Evolutionary conservation across 139 green algal genomes (phyloP).

Genomic region (Picochlorum sp.): DNA sequence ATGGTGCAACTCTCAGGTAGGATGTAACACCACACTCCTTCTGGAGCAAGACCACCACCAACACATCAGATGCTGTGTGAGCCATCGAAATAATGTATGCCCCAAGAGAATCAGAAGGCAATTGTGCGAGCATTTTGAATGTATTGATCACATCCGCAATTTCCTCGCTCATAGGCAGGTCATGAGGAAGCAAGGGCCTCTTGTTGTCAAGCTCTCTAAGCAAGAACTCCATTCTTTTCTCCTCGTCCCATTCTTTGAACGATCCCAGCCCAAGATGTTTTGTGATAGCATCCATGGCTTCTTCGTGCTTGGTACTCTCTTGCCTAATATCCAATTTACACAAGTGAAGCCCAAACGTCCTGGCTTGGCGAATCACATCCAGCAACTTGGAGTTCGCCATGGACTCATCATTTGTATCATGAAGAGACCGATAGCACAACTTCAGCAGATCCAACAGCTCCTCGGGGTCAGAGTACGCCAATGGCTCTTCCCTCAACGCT

Average conservation of each 20-base stretch:
- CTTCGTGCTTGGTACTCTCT: slow-evolving; percentile 50
- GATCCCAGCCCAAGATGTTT: slow-evolving; percentile 61
- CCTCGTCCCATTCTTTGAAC: slow-evolving; percentile 85
- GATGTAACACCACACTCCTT: slow-evolving; percentile 29
- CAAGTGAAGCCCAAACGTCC: slow-evolving; percentile 55
- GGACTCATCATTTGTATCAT: slow-evolving; percentile 44
- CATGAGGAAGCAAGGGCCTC: slow-evolving; percentile 75
- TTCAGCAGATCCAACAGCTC: slow-evolving; percentile 49
- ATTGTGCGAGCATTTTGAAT: slow-evolving; percentile 49
- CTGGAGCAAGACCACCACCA: slow-evolving; percentile 92
- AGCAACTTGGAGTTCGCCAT: slow-evolving; percentile 60
- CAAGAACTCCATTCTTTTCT: slow-evolving; percentile 70
- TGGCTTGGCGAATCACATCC: slow-evolving; percentile 58
- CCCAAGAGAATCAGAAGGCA: slow-evolving; percentile 58
- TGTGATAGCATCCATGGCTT: slow-evolving; percentile 85
- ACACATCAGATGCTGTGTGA: slow-evolving; percentile 73
- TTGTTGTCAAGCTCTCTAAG: slow-evolving; percentile 63
- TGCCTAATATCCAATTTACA: slow-evolving; percentile 71
- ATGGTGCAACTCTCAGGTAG: slow-evolving; percentile 77
- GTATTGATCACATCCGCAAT: slow-evolving; percentile 79
- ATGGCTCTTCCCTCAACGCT: slow-evolving; percentile 40
- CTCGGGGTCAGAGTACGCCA: slow-evolving; percentile 25
- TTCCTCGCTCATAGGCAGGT: slow-evolving; percentile 69
- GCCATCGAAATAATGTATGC: slow-evolving; percentile 97
- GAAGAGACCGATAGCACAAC: slow-evolving; percentile 73